Evolutionary conservation across 2,329 filamentous ascomycete species (phyloP).

Genomic region (Westerdykella ornata): DNA sequence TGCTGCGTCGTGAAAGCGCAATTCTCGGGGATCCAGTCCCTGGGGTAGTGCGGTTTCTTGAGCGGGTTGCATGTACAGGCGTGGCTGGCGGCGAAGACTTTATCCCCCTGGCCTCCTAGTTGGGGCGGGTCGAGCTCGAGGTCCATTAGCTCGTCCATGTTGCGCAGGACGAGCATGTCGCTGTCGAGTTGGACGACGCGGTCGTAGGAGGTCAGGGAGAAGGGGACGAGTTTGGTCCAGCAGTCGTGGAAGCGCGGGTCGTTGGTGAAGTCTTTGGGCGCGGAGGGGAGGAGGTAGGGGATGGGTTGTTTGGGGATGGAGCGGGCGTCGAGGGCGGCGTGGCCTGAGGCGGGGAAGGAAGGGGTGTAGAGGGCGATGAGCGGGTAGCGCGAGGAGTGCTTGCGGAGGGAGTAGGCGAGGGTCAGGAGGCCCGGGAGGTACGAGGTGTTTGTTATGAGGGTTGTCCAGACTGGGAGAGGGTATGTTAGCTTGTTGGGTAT

Average conservation of each 20-base stretch:
- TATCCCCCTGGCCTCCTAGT: constrained; percentile 48
- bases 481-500: background rate
- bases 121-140: constrained; percentile 59
- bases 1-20: constrained; percentile 58
- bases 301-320: constrained; percentile 64
- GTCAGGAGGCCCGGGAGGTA: constrained; percentile 80
- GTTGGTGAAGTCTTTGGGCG: constrained; percentile 60
- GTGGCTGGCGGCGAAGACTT: constrained; percentile 75
- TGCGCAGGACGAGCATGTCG: constrained; percentile 75
- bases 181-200: constrained; percentile 79
- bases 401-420: constrained; percentile 68
- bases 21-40: constrained; percentile 58
- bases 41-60: constrained; percentile 69
- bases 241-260: constrained; percentile 84
- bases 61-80: constrained; percentile 84
- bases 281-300: constrained; percentile 63
- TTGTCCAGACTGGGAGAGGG: constrained; percentile 70
- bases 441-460: constrained; percentile 74
- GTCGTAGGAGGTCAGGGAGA: constrained; percentile 67
- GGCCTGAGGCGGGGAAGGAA: constrained; percentile 61
- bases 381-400: constrained; percentile 61
- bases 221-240: constrained; percentile 81
- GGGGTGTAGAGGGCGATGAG: constrained; percentile 79
- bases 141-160: constrained; percentile 94
- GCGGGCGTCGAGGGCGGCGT: constrained; percentile 61